Evolutionary conservation across 768 basidiomycete genomes (phyloP).

Genomic region (Crucibulum laeve): DNA sequence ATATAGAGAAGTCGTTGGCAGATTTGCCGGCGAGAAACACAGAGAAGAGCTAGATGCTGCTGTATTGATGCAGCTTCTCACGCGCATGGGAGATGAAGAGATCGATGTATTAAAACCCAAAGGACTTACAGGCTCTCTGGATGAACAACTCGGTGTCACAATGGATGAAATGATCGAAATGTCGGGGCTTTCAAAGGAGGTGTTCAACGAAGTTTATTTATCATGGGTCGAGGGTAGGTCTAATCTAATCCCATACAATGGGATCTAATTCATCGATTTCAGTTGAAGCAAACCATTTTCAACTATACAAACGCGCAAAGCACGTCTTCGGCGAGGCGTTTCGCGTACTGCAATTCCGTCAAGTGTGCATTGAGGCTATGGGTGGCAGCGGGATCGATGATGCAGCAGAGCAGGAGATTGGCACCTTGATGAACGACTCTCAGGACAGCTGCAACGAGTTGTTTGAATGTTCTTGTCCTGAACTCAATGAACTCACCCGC

Average conservation of each 20-base stretch:
- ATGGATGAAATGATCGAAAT: constrained; percentile 70
- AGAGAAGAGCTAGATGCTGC: constrained; percentile 42
- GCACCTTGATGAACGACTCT: constrained; percentile 74
- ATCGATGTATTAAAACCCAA: constrained; percentile 51
- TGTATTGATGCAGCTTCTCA: constrained; percentile 42
- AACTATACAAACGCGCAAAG: constrained; percentile 76
- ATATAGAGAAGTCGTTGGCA: constrained; percentile 61
- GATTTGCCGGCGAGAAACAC: constrained; percentile 43
- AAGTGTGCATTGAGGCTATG: constrained; percentile 50
- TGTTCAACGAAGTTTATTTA: constrained; percentile 66
- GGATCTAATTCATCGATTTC: constrained; percentile 1
- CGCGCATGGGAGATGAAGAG: constrained; percentile 35
- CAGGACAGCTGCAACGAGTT: constrained; percentile 64
- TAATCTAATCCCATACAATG: not conserved
- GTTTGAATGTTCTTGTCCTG: constrained; percentile 78
- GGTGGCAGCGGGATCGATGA: constrained; percentile 10
- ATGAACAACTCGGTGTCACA: constrained; percentile 61
- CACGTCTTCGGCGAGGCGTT: constrained; percentile 81
- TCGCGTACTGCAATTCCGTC: constrained; percentile 76
- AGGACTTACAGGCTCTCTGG: constrained; percentile 22
- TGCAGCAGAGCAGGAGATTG: constrained; percentile 44
- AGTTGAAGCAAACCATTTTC: constrained; percentile 82
- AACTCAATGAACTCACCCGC: constrained; percentile 65
- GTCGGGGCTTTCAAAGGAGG: constrained; percentile 48
- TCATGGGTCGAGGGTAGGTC: constrained; percentile 75